Conservation (phyloP, 2,329 filamentous ascomycete species). For the Stemphylium lycopersici region DNA sequence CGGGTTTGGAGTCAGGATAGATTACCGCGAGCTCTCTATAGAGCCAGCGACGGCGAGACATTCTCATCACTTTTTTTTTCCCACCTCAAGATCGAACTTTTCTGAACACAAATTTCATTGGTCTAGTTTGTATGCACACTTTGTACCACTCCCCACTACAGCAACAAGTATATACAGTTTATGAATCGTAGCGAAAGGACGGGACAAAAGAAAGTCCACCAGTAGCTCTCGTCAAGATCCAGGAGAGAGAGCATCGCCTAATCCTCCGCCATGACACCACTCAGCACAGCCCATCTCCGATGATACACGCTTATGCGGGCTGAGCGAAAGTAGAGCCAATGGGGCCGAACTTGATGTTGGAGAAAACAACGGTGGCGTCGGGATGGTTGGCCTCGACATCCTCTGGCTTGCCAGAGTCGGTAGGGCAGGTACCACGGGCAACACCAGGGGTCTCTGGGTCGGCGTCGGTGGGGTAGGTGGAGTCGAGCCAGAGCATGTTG, state of each 20-base stretch:
- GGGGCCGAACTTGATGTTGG: conserved; percentile 50
- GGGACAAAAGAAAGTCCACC: background rate
- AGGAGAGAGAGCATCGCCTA: background rate
- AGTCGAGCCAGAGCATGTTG: conserved; percentile 79
- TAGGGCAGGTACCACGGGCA: conserved; percentile 47
- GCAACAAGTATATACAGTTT: conserved; percentile 18
- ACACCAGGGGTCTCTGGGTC: conserved; percentile 42
- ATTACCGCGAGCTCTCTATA: too few species aligned
- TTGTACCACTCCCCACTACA: conserved; percentile 7
- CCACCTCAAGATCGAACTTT: background rate
- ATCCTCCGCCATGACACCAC: background rate
- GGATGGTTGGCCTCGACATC: conserved; percentile 46
- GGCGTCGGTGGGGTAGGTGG: conserved; percentile 61
- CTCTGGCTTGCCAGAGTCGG: conserved; percentile 44
- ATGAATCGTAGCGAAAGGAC: conserved; percentile 14
- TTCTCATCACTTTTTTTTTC: too few species aligned
- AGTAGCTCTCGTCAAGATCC: background rate
- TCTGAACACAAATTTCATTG: conserved; percentile 14
- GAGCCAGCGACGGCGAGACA: too few species aligned
- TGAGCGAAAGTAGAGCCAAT: conserved; percentile 48
- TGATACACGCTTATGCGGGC: conserved; percentile 31
- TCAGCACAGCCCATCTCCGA: background rate
- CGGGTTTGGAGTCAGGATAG: too few species aligned
- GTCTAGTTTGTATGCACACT: conserved; percentile 15
- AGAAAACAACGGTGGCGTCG: conserved; percentile 45